Base-by-base conservation (phyloP, 495 filamentous ascomycete genomes). In the Aspergillus indologenus region DNA sequence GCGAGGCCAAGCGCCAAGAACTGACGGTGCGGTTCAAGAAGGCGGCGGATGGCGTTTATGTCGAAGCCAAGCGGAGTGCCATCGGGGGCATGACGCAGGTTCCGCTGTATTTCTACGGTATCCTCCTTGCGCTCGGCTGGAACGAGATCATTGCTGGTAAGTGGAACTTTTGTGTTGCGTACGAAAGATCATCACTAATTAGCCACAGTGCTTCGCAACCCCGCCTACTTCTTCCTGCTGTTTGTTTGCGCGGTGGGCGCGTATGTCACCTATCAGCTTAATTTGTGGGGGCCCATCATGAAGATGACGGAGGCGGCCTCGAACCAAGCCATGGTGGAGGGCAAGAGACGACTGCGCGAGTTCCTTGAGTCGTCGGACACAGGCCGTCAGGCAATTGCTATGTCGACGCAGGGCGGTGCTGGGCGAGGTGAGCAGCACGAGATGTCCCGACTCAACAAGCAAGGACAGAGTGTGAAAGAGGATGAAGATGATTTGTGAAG, bases 1-100 rank as follows among this genome's bases (percentile, higher is more conserved):
- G 85, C 59, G 94, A 98, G 68, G 80, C 84, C 43, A 97, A 97
- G 65, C 82, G 86, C 55, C 87, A 91, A 66, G 94, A 98, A 71
- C 81, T 98, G 55, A 87, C 89, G 14, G 87, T 92, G n/a, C 81
- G 94, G 60, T 98, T 98, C 77, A 96, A 96, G 81, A 96, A 97
- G 78, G 90, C 89, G 61, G 94, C 94, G 17, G 94, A 98, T 68
- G 94, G 91, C 0, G 92, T 98, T 2, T 98, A 93, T 62, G 92
- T 98, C 44, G 94, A 98, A 73, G 94, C 94, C 31, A 98, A 97
- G 81, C 83, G 94, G 47, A 90, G 91, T 73, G 93, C 94, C 34
- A 96, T 98, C 67, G 94, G 94, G 45, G 92, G 93, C 57, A 89
- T 98, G 62, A 90, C 91, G 3, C 92, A 98, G 74, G 89, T 98